Conservation (phyloP, 352 stramenopile genomes). For the Halophytophthora batemanensis region DNA sequence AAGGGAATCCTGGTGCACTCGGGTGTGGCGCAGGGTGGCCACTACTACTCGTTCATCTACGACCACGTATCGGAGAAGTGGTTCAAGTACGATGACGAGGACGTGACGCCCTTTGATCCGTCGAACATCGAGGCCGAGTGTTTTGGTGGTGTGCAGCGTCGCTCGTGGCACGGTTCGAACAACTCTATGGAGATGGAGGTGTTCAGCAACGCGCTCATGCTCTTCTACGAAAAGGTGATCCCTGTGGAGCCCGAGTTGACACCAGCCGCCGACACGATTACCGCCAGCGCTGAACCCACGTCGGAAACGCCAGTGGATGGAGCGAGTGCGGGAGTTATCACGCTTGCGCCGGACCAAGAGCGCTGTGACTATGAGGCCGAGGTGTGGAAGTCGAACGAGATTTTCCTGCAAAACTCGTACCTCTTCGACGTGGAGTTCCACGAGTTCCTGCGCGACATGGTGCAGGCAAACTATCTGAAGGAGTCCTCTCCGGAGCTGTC, state of each 20-base stretch:
- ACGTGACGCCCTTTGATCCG: constrained; percentile 97
- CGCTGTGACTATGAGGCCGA: constrained; percentile 85
- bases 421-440: constrained; percentile 96
- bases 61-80: constrained; percentile 92
- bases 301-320: constrained; percentile 12
- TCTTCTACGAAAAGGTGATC: constrained; percentile 98
- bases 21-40: constrained; percentile 97
- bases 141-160: constrained; percentile 96
- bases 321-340: constrained; percentile 12
- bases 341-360: constrained; percentile 31
- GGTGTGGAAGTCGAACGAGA: constrained; percentile 93
- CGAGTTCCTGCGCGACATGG: constrained; percentile 90
- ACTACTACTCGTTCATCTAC: constrained; percentile 97
- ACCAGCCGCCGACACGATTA: neutral
- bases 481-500: constrained; percentile 19
- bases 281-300: constrained; percentile 15
- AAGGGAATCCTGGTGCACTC: constrained; percentile 98
- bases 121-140: constrained; percentile 96
- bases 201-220: constrained; percentile 98
- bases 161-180: constrained; percentile 92
- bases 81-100: constrained; percentile 99
- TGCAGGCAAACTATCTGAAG: constrained; percentile 81
- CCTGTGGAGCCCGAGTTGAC: constrained; percentile 37
- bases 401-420: constrained; percentile 94
- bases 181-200: constrained; percentile 98